Evolutionary conservation across 2,329 filamentous ascomycete genomes (phyloP), one percentile per base, ranked within the genome.

Genomic region (Calonectria hongkongensis): DNA sequence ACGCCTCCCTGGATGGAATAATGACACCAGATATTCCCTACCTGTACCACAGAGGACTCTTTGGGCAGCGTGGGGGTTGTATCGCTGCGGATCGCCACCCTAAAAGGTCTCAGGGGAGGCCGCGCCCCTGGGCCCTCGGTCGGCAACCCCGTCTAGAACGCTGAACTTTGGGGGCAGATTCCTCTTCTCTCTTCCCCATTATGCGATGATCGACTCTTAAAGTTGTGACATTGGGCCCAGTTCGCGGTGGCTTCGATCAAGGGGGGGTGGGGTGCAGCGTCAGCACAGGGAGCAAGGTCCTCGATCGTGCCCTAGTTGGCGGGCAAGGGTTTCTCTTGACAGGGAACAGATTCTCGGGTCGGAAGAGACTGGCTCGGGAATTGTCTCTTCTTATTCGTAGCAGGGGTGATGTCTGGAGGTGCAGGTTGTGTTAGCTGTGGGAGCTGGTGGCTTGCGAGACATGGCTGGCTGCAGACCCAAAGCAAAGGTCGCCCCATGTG

Each of bases 401-500:
- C 54, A 58, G 21, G 54, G 54, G 10, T 39, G 4, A 10, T n/a
- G 10, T 15, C n/a, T 15, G 54, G 25, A 0, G 12, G 21, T n/a
- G 33, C 12, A 58, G 6, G 33, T 18, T 21, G 33, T 10, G 2
- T 21, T 21, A 25, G 33, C 21, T 25, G 12, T 15, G n/a, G 33
- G 54, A 39, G n/a, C 12, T 10, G 12, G 33, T 25, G 30, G 30
- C 54, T 39, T 25, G 54, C 10, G 16, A 13, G 50, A 18, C 28
- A 28, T 28, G 30, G 33, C 9, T 15, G 12, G n/a, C n/a, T 39
- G 54, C 33, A 33, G 54, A 30, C 33, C 30, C 15, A 8, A 58
- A 39, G 54, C 54, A 58, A 33, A 36, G 30, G 30, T 58, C 54
- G n/a, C 30, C 30, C 21, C 54, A 58, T 58, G n/a, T 39, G 4